These are phyloP conservation scores for Salvia rosmarinus DNA, from an alignment of 257 asterid species.

Conservation along the genomic window DNA sequence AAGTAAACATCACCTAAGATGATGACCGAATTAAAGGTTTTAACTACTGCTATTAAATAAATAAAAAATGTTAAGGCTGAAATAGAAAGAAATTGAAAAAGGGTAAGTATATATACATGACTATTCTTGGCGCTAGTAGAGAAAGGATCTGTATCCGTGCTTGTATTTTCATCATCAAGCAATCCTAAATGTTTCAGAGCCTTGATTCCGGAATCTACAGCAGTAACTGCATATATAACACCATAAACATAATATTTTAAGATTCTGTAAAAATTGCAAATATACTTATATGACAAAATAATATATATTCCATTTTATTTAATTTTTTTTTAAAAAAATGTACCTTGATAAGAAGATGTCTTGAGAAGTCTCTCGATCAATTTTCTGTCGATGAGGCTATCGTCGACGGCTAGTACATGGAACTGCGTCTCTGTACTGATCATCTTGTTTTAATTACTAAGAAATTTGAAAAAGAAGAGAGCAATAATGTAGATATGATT, in stretches of 20 bases:
- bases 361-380: constrained; percentile 64
- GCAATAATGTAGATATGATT: not conserved
- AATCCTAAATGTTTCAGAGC: constrained; percentile 63
- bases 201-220: constrained; percentile 61
- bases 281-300: not conserved
- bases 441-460: not conserved
- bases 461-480: not conserved
- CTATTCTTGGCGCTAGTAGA: constrained; percentile 4
- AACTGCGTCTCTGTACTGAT: constrained; percentile 33
- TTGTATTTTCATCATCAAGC: constrained; percentile 39
- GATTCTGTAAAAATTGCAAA: not conserved
- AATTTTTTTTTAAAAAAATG: not conserved
- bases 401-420: constrained; percentile 60
- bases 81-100: not conserved
- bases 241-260: not conserved
- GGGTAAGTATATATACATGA: constrained; percentile 6
- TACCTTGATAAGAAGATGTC: constrained; percentile 69
- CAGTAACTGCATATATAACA: constrained; percentile 59
- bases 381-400: constrained; percentile 62
- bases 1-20: no score
- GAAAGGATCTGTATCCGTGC: constrained; percentile 19
- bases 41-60: not conserved
- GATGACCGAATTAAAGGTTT: not conserved
- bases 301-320: no score
- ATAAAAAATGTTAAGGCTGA: not conserved